These are phyloP conservation scores for Rhizoclosmatium globosum DNA, from an alignment of 192 early-diverging fungal genomes.

Conservation along the genomic window DNA sequence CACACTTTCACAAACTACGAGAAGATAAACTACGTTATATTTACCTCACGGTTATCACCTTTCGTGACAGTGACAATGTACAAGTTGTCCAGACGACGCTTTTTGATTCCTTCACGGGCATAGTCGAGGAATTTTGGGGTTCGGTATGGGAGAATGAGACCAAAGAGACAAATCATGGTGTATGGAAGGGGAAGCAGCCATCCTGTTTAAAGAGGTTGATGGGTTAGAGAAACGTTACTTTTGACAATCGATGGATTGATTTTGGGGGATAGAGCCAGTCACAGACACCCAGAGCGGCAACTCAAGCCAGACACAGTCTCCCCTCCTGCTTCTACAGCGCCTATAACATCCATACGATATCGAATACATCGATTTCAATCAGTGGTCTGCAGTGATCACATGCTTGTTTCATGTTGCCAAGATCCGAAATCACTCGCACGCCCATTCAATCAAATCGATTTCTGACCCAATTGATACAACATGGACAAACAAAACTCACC, in stretches of 20 bases:
- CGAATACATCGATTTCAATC: too few relatives aligned
- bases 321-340: not conserved
- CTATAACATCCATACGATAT: too few relatives aligned
- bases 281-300: not conserved
- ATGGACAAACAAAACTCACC: slow-evolving; percentile 38
- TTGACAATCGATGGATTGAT: not conserved
- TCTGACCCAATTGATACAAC: slow-evolving; percentile 2
- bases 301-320: not conserved
- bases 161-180: slow-evolving; percentile 66
- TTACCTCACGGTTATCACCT: slow-evolving; percentile 58
- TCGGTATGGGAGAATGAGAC: slow-evolving; percentile 62
- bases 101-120: slow-evolving; percentile 50
- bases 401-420: not conserved
- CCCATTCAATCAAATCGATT: not conserved
- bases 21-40: not conserved
- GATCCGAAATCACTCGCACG: not conserved
- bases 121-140: slow-evolving; percentile 63
- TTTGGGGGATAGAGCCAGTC: not conserved
- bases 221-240: not conserved
- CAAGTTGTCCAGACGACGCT: slow-evolving; percentile 63
- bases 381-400: not conserved
- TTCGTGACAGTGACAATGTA: slow-evolving; percentile 66
- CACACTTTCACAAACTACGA: not conserved
- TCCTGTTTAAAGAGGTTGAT: slow-evolving; percentile 32
- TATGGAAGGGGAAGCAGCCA: slow-evolving; percentile 66